Conservation (phyloP, 306 rosid genomes). For the Quercus aquifolioides region DNA sequence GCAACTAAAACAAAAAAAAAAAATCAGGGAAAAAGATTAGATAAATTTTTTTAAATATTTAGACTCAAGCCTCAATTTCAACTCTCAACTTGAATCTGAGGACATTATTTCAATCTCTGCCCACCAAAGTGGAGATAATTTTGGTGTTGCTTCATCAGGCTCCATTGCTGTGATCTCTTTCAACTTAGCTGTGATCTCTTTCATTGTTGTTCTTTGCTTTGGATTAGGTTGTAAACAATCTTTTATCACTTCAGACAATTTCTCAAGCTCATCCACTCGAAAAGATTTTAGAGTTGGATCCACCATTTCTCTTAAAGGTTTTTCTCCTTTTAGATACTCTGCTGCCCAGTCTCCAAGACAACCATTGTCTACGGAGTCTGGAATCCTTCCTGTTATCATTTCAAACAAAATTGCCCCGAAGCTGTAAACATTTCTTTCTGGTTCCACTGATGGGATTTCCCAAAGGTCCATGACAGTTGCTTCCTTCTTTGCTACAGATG, state of each 20-base stretch:
- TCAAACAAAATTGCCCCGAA: conserved; percentile 76
- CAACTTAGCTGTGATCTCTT: conserved; percentile 50
- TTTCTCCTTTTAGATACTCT: conserved; percentile 52
- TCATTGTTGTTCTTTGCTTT: conserved; percentile 57
- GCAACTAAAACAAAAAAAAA: conserved; percentile 26
- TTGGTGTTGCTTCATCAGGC: conserved; percentile 79
- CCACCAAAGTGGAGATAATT: conserved; percentile 93
- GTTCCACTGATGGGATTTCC: conserved; percentile 35
- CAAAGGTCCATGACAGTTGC: conserved; percentile 26
- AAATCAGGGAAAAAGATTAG: conserved; percentile 9
- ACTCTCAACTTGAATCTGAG: conserved; percentile 43
- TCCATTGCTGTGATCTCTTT: conserved; percentile 64
- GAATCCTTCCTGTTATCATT: conserved; percentile 69
- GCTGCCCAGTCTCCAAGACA: conserved; percentile 54
- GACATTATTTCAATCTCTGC: conserved; percentile 87
- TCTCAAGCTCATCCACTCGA: conserved; percentile 44
- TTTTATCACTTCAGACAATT: conserved; percentile 50
- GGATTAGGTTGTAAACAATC: conserved; percentile 52
- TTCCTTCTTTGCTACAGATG: conserved; percentile 34
- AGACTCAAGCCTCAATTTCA: conserved; percentile 10
- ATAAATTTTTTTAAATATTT: background rate
- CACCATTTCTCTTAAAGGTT: conserved; percentile 52
- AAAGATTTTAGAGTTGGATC: conserved; percentile 61
- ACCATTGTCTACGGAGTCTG: conserved; percentile 49
- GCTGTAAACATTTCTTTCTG: conserved; percentile 65